Percentiles rank a stretch among this genome's conserved stretches.
phyloP scores from a whole-genome alignment of 2,329 filamentous ascomycete genomes.

The Zymoseptoria brevis region DNA sequence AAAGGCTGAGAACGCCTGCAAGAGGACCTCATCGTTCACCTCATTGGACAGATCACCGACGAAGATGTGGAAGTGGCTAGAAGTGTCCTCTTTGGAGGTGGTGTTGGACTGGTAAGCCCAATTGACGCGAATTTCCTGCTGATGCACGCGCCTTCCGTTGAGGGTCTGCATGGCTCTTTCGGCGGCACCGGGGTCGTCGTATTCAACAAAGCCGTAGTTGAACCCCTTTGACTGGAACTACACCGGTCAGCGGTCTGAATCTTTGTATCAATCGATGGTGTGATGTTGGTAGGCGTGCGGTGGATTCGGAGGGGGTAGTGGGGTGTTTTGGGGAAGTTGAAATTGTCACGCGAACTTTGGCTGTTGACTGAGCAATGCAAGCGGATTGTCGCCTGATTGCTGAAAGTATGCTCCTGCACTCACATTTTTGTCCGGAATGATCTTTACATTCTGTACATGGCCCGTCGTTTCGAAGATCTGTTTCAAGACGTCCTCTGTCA shows the following conservation, averaged over 20 bases:
- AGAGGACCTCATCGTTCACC: constrained; percentile 91
- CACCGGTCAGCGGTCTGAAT: constrained; percentile 9
- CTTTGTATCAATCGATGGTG: background rate
- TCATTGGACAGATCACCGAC: constrained; percentile 97
- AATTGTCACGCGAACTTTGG: background rate
- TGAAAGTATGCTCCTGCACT: constrained; percentile 36
- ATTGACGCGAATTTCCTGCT: constrained; percentile 97
- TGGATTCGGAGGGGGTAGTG: background rate
- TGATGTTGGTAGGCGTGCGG: background rate
- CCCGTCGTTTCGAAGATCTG: constrained; percentile 89
- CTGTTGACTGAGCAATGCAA: constrained; percentile 6
- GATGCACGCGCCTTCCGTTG: constrained; percentile 90
- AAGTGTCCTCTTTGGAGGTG: constrained; percentile 91
- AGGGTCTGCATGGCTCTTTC: constrained; percentile 96
- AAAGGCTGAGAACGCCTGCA: constrained; percentile 92
- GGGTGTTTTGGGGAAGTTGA: background rate
- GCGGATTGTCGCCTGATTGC: constrained; percentile 7
- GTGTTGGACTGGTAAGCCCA: constrained; percentile 99
- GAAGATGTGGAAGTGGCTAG: constrained; percentile 97
- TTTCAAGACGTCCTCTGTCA: constrained; percentile 54
- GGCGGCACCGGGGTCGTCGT: constrained; percentile 92
- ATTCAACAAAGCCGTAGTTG: constrained; percentile 99
- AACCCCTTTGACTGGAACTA: constrained; percentile 76
- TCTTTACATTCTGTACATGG: constrained; percentile 97
- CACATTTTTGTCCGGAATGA: constrained; percentile 99